A percentile compares a stretch with the other conserved stretches of the same genome.
phyloP scores from a whole-genome alignment of 108 stramenopile genomes.

The Aurantiochytrium sp. region DNA sequence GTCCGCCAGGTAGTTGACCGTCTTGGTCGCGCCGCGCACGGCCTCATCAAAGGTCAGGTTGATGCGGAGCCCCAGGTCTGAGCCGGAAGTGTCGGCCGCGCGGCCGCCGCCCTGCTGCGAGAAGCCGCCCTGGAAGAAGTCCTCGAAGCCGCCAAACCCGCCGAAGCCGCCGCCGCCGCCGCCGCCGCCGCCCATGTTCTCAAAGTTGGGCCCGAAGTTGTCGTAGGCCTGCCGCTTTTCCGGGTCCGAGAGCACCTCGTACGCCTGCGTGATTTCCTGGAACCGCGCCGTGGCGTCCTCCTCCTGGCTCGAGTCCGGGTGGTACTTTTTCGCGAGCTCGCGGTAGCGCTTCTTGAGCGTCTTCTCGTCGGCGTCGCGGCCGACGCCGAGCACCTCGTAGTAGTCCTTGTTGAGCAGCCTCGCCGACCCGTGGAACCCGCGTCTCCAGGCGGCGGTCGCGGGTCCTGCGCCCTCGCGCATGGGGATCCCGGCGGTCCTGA shows the following conservation, averaged over 20 bases:
- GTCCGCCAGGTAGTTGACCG: background rate
- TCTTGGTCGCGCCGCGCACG: constrained; percentile 65
- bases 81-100: constrained; percentile 53
- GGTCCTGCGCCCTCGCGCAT: background rate
- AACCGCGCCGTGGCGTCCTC: constrained; percentile 68
- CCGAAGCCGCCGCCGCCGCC: constrained; percentile 34
- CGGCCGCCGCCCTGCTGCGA: background rate
- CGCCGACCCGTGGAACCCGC: constrained; percentile 8
- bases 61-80: constrained; percentile 79
- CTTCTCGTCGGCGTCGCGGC: constrained; percentile 66
- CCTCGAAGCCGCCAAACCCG: background rate
- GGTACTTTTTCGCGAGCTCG: constrained; percentile 87
- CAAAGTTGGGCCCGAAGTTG: constrained; percentile 72
- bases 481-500: background rate
- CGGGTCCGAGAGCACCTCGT: constrained; percentile 86
- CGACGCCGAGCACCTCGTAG: constrained; percentile 85
- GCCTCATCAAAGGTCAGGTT: constrained; percentile 81
- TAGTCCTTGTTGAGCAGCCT: constrained; percentile 72
- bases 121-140: constrained; percentile 11
- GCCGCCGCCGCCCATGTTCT: constrained; percentile 36
- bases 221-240: constrained; percentile 79
- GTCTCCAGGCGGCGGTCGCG: background rate
- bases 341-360: constrained; percentile 91
- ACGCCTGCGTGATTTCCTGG: constrained; percentile 86
- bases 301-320: constrained; percentile 88